Evolutionary conservation across 352 stramenopile species (phyloP), one percentile per base, ranked within the genome.

Genomic region (Globisporangium echinulatum): DNA sequence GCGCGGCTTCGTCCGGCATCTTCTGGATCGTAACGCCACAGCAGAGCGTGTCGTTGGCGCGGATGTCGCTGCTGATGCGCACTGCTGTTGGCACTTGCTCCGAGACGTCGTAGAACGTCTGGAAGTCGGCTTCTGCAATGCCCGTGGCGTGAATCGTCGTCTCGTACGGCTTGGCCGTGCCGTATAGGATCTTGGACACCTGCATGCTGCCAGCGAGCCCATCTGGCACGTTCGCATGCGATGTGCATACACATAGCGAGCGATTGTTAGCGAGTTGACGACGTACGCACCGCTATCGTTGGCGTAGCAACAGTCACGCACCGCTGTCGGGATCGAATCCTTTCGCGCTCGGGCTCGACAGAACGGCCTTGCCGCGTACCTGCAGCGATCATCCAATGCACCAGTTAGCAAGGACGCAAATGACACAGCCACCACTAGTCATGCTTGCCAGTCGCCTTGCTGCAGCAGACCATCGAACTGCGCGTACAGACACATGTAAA

Each of bases 61-160:
- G 60, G 0, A 74, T 47, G 38, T 79, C 67, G 46, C 82, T 88
- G 36, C 84, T 76, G 56, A 94, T 81, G 37, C 81, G 83, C 38
- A 94, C 83, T 17, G 87, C 82, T 3, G 85, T 92, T n/a, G 85
- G 83, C 4, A 92, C 71, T 63, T 94, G 85, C 77, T 94, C 85
- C 10, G 85, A 94, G 11, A 82, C 54, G 59, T 94, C 83, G 57
- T 89, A 94, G 67, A 90, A 91, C 13, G 76, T 74, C 60, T 95
- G 85, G 77, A 82, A 95, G 59, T 95, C 85, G 37, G 72, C 53
- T 61, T 91, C 72, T 0, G 83, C 74, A 13, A 82, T 65, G 10
- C 83, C 83, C 17, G 70, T 89, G 7, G 83, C 74, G 33, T 74
- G 69, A 43, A 92, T 75, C 11, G 73, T 86, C 7, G 85, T 95